phyloP scores from a whole-genome alignment of 306 rosid genomes.

The Vicia faba region DNA sequence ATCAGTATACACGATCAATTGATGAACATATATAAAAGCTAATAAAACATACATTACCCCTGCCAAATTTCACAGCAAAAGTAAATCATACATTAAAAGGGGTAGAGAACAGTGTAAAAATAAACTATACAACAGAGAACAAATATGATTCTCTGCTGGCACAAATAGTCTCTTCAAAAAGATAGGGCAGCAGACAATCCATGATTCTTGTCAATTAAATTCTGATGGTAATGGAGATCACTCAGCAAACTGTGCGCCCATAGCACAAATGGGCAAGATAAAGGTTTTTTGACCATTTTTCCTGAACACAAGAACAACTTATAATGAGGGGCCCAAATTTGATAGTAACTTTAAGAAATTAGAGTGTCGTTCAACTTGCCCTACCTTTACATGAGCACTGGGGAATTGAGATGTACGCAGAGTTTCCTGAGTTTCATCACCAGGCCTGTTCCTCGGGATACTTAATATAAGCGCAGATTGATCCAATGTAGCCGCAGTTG shows the following conservation, averaged over 20 bases:
- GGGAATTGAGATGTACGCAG: constrained; percentile 95
- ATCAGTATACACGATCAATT: constrained; percentile 13
- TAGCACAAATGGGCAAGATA: constrained; percentile 84
- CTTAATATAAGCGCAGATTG: constrained; percentile 95
- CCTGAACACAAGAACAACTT: constrained; percentile 56
- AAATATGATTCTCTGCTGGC: constrained; percentile 27
- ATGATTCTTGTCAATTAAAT: constrained; percentile 32
- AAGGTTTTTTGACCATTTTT: constrained; percentile 91
- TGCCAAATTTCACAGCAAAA: constrained; percentile 34
- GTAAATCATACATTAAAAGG: constrained; percentile 10
- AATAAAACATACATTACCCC: constrained; percentile 29
- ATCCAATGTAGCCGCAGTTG: constrained; percentile 93
- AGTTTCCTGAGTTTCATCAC: constrained; percentile 96
- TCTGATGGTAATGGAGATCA: constrained; percentile 44
- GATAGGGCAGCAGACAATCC: constrained; percentile 23
- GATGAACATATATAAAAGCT: constrained; percentile 1
- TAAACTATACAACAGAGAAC: constrained; percentile 31
- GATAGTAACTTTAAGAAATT: constrained; percentile 18
- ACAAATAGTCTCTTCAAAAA: constrained; percentile 23
- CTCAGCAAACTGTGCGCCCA: constrained; percentile 86
- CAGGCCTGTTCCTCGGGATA: constrained; percentile 81
- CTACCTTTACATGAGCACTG: constrained; percentile 92
- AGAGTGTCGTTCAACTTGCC: neutral
- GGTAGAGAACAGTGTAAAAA: constrained; percentile 24
- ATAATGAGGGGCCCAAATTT: constrained; percentile 6